These are phyloP conservation scores for Myxozyma nipponensis DNA, from an alignment of 805 yeast species.

Conservation along the genomic window DNA sequence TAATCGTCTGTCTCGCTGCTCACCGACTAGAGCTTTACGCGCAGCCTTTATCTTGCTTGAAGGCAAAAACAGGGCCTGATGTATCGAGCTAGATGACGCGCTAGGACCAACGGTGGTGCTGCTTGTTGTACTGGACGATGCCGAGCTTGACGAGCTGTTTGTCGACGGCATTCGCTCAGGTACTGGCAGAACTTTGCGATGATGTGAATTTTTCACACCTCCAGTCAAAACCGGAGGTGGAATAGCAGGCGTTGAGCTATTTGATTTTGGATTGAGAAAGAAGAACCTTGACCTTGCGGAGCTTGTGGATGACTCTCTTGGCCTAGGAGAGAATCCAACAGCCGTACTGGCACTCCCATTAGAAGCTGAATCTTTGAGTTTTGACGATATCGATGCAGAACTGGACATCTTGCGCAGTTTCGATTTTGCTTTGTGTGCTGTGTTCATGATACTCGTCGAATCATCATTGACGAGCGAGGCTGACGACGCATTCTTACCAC, in stretches of 20 bases:
- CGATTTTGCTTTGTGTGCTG: neutral
- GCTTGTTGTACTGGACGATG: conserved; percentile 15
- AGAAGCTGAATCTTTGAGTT: conserved; percentile 1
- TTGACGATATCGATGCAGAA: conserved; percentile 16
- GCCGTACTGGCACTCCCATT: conserved; percentile 3
- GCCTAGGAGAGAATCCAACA: conserved; percentile 1
- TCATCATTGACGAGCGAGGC: conserved; percentile 8
- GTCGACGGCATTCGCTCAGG: neutral
- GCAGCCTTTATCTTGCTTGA: neutral
- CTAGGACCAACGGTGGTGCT: neutral
- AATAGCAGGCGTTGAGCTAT: conserved; percentile 3
- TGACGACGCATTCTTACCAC: conserved; percentile 10
- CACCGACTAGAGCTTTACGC: neutral
- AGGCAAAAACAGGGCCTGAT: conserved; percentile 7
- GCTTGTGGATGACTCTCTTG: conserved; percentile 4
- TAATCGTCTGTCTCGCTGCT: conserved; percentile 6
- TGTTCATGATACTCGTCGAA: neutral
- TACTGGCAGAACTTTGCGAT: conserved; percentile 8
- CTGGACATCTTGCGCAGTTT: conserved; percentile 16
- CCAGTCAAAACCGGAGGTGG: conserved; percentile 20
- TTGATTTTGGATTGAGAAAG: conserved; percentile 10
- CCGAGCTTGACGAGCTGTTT: conserved; percentile 17
- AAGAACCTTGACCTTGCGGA: conserved; percentile 16
- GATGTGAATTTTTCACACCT: conserved; percentile 13
- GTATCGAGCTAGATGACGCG: conserved; percentile 7